Evolutionary conservation across 1,139 yeast genomes (phyloP), one percentile per base, ranked within the genome.

Genomic region (Protomyces inouyei): DNA sequence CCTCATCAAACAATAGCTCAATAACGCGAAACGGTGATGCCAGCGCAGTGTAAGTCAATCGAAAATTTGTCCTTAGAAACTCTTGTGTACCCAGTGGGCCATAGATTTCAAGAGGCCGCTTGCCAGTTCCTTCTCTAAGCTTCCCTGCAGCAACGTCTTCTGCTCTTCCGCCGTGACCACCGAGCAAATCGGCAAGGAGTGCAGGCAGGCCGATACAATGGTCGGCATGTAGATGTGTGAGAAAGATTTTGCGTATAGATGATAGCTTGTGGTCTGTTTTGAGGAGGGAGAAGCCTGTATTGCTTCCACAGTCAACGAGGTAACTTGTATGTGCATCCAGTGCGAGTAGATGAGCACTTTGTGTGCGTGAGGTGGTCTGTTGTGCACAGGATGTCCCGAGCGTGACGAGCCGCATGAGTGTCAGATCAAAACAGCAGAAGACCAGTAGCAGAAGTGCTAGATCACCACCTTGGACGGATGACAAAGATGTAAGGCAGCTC

Each of bases 181-280:
- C 60, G 32, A 59, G 63, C 10, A 59, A 16, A 14, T 59, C 63
- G 5, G 63, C 54, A 38, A 59, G 51, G 8, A 59, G 35, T 10
- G 57, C 63, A 10, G 63, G 43, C 32, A 59, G 46, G 6, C 65
- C 65, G 12, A 61, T 52, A 9, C 52, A 54, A 18, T 61, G 65
- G 23, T 61, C 65, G 18, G 59, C 59, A 38, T 61, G 65, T 32
- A 61, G 37, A 32, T 61, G 65, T 12, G 65, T 61, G 23, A 61
- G 32, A 40, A 61, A 61, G 21, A 61, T 51, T 18, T 59, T 59
- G 3, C 46, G 63, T 14, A 59, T 59, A 5, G 53, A 18, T 14
- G 35, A 14, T 28, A 25, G 16, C 45, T 59, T 59, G 57, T 52
- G 28, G 25, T 55, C 52, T n/a, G 51, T 6, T 10, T 52, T 55